Base-by-base conservation (phyloP, 2,329 filamentous ascomycete species). In the Penicillium sp. region DNA sequence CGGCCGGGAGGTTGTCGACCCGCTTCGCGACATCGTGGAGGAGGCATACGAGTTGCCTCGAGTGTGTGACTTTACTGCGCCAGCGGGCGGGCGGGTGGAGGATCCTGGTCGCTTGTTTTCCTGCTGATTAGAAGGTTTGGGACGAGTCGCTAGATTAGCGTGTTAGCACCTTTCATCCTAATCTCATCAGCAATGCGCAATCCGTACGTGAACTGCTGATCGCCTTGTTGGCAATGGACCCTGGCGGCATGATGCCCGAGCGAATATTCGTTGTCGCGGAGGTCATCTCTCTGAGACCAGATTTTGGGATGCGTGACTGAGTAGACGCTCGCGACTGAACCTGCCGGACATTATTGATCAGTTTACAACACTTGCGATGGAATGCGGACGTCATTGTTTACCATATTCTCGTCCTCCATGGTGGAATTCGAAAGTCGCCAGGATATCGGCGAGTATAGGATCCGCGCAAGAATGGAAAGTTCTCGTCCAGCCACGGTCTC, bases 181-280 rank as follows among this genome's bases (percentile, higher is more conserved):
- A 5, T 4, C 4, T 4, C 6, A 27, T 27, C 6, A n/a, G 10
- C 12, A 13, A n/a, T 13, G 25, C 25, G 25, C 25, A 27, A n/a
- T 27, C 18, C 56, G 48, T 56, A 60, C 56, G 54, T 32, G 54
- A 56, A 59, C 59, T 65, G 26, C 18, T 22, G 5, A 9, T 22
- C 18, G 67, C 66, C 35, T 71, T 70, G 57, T 74, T 75, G 49
- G 61, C 62, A 18, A 60, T 61, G 11, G 63, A 59, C 12, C 64
- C 59, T 14, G 66, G 64, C 8, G 70, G 68, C 33, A 63, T 61
- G 59, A 75, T 67, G 44, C 52, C 60, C 1, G 62, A 64, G 35
- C 59, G 59, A 26, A 75, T 72, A 49, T 82, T 82, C 48, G 70
- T 71, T 27, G 66, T 67, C 9, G 73, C 67, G 3, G 69, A 63